Evolutionary conservation across 108 stramenopile species (phyloP), one percentile per base, ranked within the genome.

Genomic region (Cyclotella atomus): DNA sequence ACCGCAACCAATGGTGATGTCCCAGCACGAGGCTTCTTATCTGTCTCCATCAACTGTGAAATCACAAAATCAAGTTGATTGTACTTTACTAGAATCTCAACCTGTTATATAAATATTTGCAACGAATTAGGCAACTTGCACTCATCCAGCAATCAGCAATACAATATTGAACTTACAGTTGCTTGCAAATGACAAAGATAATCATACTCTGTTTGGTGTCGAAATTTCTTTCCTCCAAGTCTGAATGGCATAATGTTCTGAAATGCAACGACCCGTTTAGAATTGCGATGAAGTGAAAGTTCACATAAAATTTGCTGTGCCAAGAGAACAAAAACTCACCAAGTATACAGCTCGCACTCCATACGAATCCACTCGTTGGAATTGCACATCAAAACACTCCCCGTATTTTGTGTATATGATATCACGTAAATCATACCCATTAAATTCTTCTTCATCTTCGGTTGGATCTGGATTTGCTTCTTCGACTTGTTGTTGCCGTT

Each of bases 181-280:
- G 88, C 91, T 34, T 91, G 91, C 67, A 89, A 73, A 47, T 91
- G 91, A 45, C 87, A 88, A n/a, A 91, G 75, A 59, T 91, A 91
- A 62, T 91, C 91, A 28, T 75, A 59, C 47, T 89, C 91, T 16
- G 85, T 85, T 47, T 84, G 80, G 47, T 91, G 87, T 16, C 90
- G 80, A 75, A 86, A 89, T 10, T 68, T 43, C 16, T 73, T 47
- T 43, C 79, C 71, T 35, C 87, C 88, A 0, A 89, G 46, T 24
- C 76, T 62, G 46, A 88, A 89, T 20, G 90, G 90, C 59, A 89
- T 62, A 0, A 91, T 75, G 64, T 89, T 86, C 72, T 73, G 27
- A 1, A 8, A 70, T 19, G 6, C 0, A 32, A 59, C 12, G 29
- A 15, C 0, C 46, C n/a, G n/a, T n/a, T n/a, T n/a, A 28, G 36